Base-by-base conservation (phyloP, 371 early-diverging fungal species). In the Rhizopus delemar region DNA sequence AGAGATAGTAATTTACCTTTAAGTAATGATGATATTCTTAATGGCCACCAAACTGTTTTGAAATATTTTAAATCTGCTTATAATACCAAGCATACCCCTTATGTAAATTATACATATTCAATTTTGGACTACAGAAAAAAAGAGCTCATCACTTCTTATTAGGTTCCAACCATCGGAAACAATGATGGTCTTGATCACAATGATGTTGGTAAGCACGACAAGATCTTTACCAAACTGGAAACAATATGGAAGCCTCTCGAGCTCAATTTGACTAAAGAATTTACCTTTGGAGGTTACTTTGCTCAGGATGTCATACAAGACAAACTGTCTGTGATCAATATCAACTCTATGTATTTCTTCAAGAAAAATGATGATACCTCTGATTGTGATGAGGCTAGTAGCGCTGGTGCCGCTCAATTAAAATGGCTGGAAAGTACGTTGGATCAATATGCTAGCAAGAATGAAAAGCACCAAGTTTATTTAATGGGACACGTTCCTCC, bases 401-500 rank as follows among this genome's bases (percentile, higher is more conserved):
- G 72, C 5, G 51, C 74, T 3, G 76, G 70, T 38, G 54, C 62
- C 8, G 53, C 61, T 16, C 68, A 74, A 51, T 32, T 81, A 31
- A 36, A 35, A 8, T 81, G 81, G 81, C 43, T 73, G 5, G 57
- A 71, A 31, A 8, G 36, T 2, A 46, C 36, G 12, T 58, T 78
- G 15, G 39, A 61, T 22, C 6, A 36, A 8, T 59, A 53, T n/a
- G 36, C 32, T 9, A 28, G 48, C 3, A 59, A 62, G 51, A 45
- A 46, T 2, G 53, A 36, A 16, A 52, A 2, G 34, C 54, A 57
- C 29, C 51, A 57, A 53, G 63, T 71, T 11, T 75, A 73, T 65
- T 61, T 82, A 11, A 74, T 77, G 57, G 73, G 76, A 7, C 84
- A 86, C 72, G 65, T 84, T 22, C 82, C 84, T 12, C 83, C 86